These are phyloP conservation scores for Piper longum DNA, from an alignment of 164 flowering plant genomes.

Conservation along the genomic window DNA sequence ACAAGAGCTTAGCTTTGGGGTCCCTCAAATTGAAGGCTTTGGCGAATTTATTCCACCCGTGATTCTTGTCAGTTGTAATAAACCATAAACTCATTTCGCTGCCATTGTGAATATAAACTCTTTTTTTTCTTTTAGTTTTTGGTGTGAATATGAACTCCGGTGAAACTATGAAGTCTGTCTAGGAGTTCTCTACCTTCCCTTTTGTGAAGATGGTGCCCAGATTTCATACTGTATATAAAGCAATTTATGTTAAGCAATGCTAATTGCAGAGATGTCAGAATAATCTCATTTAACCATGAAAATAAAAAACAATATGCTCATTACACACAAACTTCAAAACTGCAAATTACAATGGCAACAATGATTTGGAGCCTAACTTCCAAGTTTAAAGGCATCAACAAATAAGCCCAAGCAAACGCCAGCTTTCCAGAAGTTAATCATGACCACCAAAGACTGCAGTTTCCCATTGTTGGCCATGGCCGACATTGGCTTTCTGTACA, in stretches of 20 bases:
- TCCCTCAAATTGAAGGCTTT: background rate
- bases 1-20: background rate
- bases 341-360: background rate
- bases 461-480: slow-evolving; percentile 20
- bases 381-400: slow-evolving; percentile 93
- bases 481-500: slow-evolving; percentile 50
- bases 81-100: background rate
- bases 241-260: too few species aligned
- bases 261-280: too few species aligned
- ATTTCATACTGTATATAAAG: too few species aligned
- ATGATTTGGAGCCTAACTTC: slow-evolving; percentile 29
- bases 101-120: background rate
- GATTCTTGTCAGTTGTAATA: background rate
- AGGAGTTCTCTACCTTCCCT: too few species aligned
- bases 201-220: too few species aligned
- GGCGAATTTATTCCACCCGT: background rate
- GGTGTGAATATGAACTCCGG: too few species aligned
- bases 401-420: slow-evolving; percentile 94
- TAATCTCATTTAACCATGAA: too few species aligned
- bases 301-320: too few species aligned
- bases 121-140: too few species aligned
- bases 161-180: too few species aligned
- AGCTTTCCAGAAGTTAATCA: slow-evolving; percentile 96
- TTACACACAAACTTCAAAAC: background rate
- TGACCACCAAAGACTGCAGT: slow-evolving; percentile 28